Evolutionary conservation across 2,329 filamentous ascomycete genomes (phyloP).

Genomic region (Paraphaeosphaeria sporulosa): DNA sequence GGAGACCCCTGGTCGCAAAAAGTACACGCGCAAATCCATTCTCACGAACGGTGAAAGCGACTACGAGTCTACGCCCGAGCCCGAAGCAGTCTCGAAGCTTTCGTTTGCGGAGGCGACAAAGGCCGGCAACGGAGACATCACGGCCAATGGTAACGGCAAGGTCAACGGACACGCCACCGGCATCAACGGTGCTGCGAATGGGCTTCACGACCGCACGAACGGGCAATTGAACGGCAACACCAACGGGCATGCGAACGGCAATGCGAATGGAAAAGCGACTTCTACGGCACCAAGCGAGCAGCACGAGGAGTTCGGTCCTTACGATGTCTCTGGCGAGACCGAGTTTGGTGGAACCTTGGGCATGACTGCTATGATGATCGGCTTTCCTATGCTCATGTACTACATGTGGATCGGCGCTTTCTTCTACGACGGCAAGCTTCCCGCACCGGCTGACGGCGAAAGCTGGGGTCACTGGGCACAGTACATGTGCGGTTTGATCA

Average conservation of each 20-base stretch:
- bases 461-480: slow-evolving; percentile 73
- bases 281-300: slow-evolving; percentile 47
- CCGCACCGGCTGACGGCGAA: slow-evolving; percentile 70
- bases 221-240: slow-evolving; percentile 47
- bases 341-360: slow-evolving; percentile 93
- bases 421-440: slow-evolving; percentile 87
- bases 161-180: slow-evolving; percentile 27
- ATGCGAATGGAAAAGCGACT: slow-evolving; percentile 15
- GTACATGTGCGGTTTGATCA: slow-evolving; percentile 76
- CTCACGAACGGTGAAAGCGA: slow-evolving; percentile 29
- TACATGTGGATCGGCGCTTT: slow-evolving; percentile 99
- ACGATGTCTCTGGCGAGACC: slow-evolving; percentile 60
- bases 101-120: slow-evolving; percentile 11
- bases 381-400: slow-evolving; percentile 95
- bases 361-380: slow-evolving; percentile 83
- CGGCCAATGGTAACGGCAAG: slow-evolving; percentile 18
- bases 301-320: slow-evolving; percentile 37
- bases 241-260: slow-evolving; percentile 35
- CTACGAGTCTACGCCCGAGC: slow-evolving; percentile 47
- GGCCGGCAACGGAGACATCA: slow-evolving; percentile 8
- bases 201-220: slow-evolving; percentile 29
- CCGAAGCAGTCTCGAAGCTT: slow-evolving; percentile 32
- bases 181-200: slow-evolving; percentile 3
- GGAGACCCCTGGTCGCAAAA: slow-evolving; percentile 56
- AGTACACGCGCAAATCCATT: slow-evolving; percentile 54